Evolutionary conservation across 306 rosid species (phyloP).

Genomic region (Benincasa hispida): DNA sequence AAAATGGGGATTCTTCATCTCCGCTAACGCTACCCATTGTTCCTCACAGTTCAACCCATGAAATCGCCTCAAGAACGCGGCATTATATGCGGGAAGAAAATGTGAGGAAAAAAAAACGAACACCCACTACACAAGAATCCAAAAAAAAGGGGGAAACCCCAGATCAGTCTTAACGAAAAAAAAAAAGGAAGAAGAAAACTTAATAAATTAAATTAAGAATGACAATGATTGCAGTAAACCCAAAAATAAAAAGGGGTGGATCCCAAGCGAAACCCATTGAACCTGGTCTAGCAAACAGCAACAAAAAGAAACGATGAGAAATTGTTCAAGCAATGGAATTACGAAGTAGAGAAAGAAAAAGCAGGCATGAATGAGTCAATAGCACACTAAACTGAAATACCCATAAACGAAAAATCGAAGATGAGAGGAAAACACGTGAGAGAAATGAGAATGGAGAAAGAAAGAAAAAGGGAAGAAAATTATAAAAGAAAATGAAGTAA

Average conservation of each 20-base stretch:
- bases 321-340: conserved; percentile 3
- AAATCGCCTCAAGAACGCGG: conserved; percentile 49
- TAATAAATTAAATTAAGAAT: conserved; percentile 19
- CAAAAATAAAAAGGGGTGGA: conserved; percentile 63
- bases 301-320: conserved; percentile 14
- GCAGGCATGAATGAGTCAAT: background rate
- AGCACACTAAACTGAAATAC: background rate
- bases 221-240: conserved; percentile 26
- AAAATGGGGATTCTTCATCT: conserved; percentile 56
- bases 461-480: conserved; percentile 14
- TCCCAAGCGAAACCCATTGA: conserved; percentile 72
- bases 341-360: background rate
- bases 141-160: conserved; percentile 29
- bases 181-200: conserved; percentile 15
- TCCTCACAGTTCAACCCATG: conserved; percentile 65
- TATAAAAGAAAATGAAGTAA: background rate
- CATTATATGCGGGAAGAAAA: conserved; percentile 19
- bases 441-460: background rate
- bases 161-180: conserved; percentile 33
- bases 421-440: background rate
- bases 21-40: conserved; percentile 69
- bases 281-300: conserved; percentile 32
- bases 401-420: background rate
- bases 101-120: conserved; percentile 25
- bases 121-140: conserved; percentile 40